Evolutionary conservation across 768 basidiomycete species (phyloP), one percentile per base, ranked within the genome.

Genomic region (Hysterangium stoloniferum): DNA sequence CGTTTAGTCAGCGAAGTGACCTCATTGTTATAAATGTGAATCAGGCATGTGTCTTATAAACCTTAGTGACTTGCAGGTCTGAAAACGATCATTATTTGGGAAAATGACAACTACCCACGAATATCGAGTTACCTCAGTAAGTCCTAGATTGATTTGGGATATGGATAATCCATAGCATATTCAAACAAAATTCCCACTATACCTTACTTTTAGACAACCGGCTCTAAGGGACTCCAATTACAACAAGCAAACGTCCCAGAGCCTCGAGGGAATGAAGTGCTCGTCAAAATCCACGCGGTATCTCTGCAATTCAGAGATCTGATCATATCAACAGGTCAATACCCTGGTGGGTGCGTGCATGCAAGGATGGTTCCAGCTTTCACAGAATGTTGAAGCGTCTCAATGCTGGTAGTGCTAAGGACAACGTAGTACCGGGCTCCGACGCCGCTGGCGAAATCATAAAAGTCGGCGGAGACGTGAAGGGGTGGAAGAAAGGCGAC

Each of bases 401-500:
- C 37, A 8, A 44, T 19, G 13, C 2, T 17, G 28, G 51, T 55
- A 62, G 60, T 29, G 45, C 52, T 38, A 64, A 62, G 53, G 38
- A 48, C 25, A 56, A 67, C 25, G 52, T 62, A 31, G 55, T 69
- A 32, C 66, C 65, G 6, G 59, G 61, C 20, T 71, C 80, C 1
- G 79, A 82, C 56, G 71, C 73, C 63, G 76, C 79, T 15, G 79
- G 80, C 12, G 78, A 80, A 56, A 65, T 82, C 41, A 61, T 79
- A 27, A 68, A 73, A 1, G 58, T 78, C 11, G 68, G 70, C 5
- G 17, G 17, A 1, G 15, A 48, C 2, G 43, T 45, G 19, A 20
- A 8, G n/a, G 73, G 63, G 25, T 81, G 77, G 78, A 72, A 71
- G 56, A 57, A 62, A 4, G 77, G 79, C 15, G 78, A 80, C 52